A percentile compares a stretch with the other conserved stretches of the same genome.
These are phyloP conservation scores for Sclerotinia spermophila DNA, from an alignment of 2,329 filamentous ascomycete genomes.

Conservation along the genomic window DNA sequence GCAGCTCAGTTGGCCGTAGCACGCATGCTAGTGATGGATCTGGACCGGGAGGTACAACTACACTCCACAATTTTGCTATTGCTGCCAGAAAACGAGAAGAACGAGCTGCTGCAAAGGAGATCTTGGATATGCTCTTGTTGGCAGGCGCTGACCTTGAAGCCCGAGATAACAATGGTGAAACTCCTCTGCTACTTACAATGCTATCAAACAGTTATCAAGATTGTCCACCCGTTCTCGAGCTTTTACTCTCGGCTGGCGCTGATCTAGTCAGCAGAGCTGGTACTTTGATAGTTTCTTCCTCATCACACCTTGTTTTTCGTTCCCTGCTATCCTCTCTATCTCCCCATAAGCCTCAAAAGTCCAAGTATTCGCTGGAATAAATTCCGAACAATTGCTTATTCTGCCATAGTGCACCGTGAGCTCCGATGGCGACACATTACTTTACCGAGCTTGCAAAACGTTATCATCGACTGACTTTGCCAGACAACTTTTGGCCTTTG, in stretches of 20 bases:
- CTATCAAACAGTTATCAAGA: not conserved
- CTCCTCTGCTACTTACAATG: conserved; percentile 23
- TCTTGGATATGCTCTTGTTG: conserved; percentile 23
- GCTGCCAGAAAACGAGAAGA: not conserved
- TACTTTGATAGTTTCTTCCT: not conserved
- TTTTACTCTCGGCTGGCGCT: conserved; percentile 16
- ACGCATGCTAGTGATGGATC: no score
- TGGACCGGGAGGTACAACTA: not conserved
- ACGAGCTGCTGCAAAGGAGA: not conserved
- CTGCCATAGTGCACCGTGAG: not conserved
- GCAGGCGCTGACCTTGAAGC: conserved; percentile 32
- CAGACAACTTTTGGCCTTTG: not conserved
- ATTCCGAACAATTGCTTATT: not conserved
- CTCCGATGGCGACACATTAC: not conserved
- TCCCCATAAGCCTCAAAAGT: not conserved
- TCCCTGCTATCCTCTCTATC: not conserved
- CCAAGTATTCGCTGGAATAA: no score
- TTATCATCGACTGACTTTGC: not conserved
- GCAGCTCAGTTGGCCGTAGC: no score
- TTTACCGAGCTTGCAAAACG: not conserved
- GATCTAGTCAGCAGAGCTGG: not conserved
- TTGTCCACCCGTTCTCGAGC: not conserved
- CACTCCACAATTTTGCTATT: not conserved
- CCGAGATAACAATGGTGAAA: conserved; percentile 20
- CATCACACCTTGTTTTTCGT: not conserved